Evolutionary conservation across 2,329 filamentous ascomycete genomes (phyloP).

Genomic region (Huntiella decipiens): DNA sequence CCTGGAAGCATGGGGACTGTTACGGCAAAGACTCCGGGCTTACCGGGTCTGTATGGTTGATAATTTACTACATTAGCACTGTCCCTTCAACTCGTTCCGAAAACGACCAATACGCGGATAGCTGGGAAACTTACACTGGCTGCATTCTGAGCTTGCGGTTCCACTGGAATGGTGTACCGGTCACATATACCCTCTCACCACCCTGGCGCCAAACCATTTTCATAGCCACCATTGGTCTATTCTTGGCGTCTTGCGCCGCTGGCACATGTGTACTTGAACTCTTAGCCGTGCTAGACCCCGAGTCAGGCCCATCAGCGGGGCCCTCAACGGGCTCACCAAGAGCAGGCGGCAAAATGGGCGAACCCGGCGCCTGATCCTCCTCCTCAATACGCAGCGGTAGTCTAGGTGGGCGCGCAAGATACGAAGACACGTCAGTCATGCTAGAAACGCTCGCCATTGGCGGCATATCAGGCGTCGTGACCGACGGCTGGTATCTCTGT

Average conservation of each 20-base stretch:
- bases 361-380: conserved; percentile 74
- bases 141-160: conserved; percentile 80
- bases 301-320: conserved; percentile 26
- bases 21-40: conserved; percentile 49
- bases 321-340: conserved; percentile 18
- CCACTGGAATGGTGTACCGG: conserved; percentile 94
- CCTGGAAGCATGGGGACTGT: conserved; percentile 73
- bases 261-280: conserved; percentile 46
- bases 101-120: not conserved
- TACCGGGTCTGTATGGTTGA: conserved; percentile 26
- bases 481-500: conserved; percentile 6
- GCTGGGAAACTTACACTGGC: conserved; percentile 47
- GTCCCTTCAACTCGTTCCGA: no score
- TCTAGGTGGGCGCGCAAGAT: conserved; percentile 57
- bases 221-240: conserved; percentile 63
- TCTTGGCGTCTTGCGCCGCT: conserved; percentile 51
- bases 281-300: conserved; percentile 34
- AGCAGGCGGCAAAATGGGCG: conserved; percentile 62
- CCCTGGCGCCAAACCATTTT: conserved; percentile 67
- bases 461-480: conserved; percentile 7
- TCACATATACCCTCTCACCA: conserved; percentile 86
- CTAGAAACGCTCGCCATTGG: conserved; percentile 33
- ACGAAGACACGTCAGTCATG: conserved; percentile 42
- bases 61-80: not conserved
- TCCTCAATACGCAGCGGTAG: conserved; percentile 87